Percentiles rank a stretch among this genome's conserved stretches.
phyloP scores from a whole-genome alignment of 805 yeast species.

The Kuraishia cidri region DNA sequence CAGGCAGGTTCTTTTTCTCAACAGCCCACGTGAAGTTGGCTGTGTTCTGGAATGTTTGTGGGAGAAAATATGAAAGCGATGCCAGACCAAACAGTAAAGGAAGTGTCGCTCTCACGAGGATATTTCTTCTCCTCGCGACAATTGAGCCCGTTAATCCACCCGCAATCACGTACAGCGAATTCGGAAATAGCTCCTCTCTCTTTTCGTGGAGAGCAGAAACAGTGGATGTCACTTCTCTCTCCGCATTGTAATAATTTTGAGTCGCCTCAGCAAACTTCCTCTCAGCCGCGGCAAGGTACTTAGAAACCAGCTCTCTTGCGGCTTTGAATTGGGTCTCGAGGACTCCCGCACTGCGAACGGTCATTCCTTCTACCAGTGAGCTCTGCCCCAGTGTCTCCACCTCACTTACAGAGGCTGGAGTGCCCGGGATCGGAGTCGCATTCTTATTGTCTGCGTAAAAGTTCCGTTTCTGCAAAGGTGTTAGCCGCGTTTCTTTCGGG shows the following conservation, averaged over 20 bases:
- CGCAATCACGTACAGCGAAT: constrained; percentile 55
- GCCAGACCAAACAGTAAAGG: constrained; percentile 56
- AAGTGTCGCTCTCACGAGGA: constrained; percentile 39
- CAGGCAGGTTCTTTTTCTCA: constrained; percentile 55
- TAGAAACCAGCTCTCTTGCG: constrained; percentile 34
- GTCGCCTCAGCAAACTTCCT: constrained; percentile 36
- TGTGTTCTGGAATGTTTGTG: constrained; percentile 61
- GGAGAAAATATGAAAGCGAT: constrained; percentile 64
- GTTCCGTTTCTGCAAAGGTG: too few species aligned
- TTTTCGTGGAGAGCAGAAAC: constrained; percentile 54
- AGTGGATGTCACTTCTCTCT: constrained; percentile 55
- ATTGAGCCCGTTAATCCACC: constrained; percentile 70
- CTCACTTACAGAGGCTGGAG: constrained; percentile 34
- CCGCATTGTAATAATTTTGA: constrained; percentile 43
- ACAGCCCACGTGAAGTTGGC: constrained; percentile 45
- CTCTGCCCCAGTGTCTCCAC: constrained; percentile 35
- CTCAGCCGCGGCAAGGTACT: constrained; percentile 22
- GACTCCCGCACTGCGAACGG: constrained; percentile 40
- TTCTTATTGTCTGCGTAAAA: constrained; percentile 43
- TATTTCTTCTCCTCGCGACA: constrained; percentile 56
- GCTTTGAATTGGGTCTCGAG: constrained; percentile 39
- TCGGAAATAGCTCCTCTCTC: constrained; percentile 66
- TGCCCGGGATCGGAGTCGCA: constrained; percentile 41
- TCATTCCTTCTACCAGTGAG: constrained; percentile 42
- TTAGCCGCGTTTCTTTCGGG: too few species aligned